Conservation (phyloP, 2,329 filamentous ascomycete genomes). For the Nigrograna mackinnonii region DNA sequence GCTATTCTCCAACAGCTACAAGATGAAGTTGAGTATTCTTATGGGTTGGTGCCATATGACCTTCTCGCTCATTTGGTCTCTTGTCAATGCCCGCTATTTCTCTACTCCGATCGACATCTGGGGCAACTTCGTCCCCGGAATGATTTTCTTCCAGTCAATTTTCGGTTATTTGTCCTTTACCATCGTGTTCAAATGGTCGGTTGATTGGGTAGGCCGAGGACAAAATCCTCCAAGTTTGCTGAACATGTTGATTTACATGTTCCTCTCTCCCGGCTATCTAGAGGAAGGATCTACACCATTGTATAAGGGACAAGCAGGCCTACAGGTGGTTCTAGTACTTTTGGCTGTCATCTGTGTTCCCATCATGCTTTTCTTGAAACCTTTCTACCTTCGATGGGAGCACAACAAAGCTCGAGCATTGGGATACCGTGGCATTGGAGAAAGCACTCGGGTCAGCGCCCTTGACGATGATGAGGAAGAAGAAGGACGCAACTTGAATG, state of each 20-base stretch:
- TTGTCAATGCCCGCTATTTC: slow-evolving; percentile 93
- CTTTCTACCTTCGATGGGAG: slow-evolving; percentile 91
- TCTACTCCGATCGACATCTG: slow-evolving; percentile 93
- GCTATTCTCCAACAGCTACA: slow-evolving; percentile 96
- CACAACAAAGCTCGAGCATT: slow-evolving; percentile 85
- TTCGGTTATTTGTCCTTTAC: slow-evolving; percentile 94
- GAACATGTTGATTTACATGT: slow-evolving; percentile 99
- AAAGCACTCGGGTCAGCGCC: slow-evolving; percentile 84
- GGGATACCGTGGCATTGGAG: slow-evolving; percentile 92
- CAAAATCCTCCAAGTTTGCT: slow-evolving; percentile 80
- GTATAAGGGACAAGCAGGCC: slow-evolving; percentile 73
- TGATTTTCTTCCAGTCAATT: slow-evolving; percentile 99
- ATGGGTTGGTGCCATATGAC: slow-evolving; percentile 99
- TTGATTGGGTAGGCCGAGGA: slow-evolving; percentile 77
- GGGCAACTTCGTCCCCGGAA: slow-evolving; percentile 95
- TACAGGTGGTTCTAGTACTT: slow-evolving; percentile 80
- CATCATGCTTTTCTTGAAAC: slow-evolving; percentile 90
- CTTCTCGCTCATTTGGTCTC: slow-evolving; percentile 91
- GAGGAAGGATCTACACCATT: slow-evolving; percentile 65
- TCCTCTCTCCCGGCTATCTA: slow-evolving; percentile 79
- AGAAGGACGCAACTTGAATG: slow-evolving; percentile 59
- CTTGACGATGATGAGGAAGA: slow-evolving; percentile 85
- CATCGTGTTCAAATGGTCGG: slow-evolving; percentile 96
- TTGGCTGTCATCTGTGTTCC: slow-evolving; percentile 87
- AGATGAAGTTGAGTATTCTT: slow-evolving; percentile 99